Conservation (phyloP, 345 rosid species). For the Erucastrum elatum region DNA sequence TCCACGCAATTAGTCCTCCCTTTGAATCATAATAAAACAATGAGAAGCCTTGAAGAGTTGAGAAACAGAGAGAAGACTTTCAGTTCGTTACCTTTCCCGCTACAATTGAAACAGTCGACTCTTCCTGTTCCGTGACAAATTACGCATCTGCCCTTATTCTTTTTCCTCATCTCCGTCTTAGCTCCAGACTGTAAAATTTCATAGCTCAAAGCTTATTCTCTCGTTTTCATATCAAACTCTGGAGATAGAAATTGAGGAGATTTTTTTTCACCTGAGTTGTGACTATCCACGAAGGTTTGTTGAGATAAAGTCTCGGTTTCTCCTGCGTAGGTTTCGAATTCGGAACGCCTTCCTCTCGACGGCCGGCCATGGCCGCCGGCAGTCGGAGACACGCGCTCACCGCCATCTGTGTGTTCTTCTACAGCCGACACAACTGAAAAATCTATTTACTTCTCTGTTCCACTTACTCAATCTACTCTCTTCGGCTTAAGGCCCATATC, state of each 20-base stretch:
- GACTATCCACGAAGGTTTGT: slow-evolving; percentile 72
- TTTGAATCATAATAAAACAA: slow-evolving; percentile 17
- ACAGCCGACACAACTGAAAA: background rate
- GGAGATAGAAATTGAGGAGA: background rate
- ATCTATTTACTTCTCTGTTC: background rate
- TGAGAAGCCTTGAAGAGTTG: background rate
- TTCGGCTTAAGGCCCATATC: slow-evolving; percentile 18
- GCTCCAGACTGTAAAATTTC: slow-evolving; percentile 51
- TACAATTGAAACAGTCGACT: slow-evolving; percentile 61
- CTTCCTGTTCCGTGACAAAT: slow-evolving; percentile 69
- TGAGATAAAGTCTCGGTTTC: slow-evolving; percentile 41
- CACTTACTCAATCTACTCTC: background rate
- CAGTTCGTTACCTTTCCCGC: slow-evolving; percentile 54
- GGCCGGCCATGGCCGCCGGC: slow-evolving; percentile 15
- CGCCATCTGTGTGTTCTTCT: slow-evolving; percentile 26
- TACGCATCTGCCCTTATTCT: slow-evolving; percentile 62
- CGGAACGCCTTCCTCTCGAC: slow-evolving; percentile 23
- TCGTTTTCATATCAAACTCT: background rate
- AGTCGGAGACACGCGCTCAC: slow-evolving; percentile 26
- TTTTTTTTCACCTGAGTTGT: slow-evolving; percentile 58
- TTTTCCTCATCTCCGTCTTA: slow-evolving; percentile 42
- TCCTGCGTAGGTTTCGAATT: slow-evolving; percentile 7
- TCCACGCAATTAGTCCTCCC: slow-evolving; percentile 67
- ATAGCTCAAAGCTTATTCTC: background rate
- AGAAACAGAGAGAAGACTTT: background rate